Evolutionary conservation across 805 yeast genomes (phyloP).

Genomic region (Yarrowia sp.): DNA sequence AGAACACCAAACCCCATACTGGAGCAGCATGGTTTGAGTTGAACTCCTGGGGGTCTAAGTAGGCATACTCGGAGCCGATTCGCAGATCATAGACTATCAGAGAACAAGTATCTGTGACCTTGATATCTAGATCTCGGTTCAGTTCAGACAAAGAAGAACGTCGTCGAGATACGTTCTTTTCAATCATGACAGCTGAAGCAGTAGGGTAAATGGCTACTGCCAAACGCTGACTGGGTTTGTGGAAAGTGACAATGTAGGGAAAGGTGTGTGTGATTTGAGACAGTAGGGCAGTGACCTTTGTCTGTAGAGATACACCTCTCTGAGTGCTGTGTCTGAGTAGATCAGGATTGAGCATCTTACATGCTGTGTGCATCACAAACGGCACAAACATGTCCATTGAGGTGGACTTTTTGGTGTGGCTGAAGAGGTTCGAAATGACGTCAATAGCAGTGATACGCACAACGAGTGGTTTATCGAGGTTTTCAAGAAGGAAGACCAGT

Average conservation of each 20-base stretch:
- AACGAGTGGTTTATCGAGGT: background rate
- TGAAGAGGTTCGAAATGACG: background rate
- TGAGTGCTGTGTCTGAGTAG: background rate
- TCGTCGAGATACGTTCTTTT: constrained; percentile 13
- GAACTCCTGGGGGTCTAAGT: constrained; percentile 23
- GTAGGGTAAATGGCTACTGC: constrained; percentile 16
- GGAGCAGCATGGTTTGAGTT: constrained; percentile 22
- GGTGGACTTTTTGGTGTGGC: background rate
- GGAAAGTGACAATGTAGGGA: constrained; percentile 17
- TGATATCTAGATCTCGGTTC: constrained; percentile 8
- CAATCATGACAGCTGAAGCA: constrained; percentile 4
- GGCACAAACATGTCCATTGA: constrained; percentile 24
- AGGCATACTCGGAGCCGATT: constrained; percentile 7
- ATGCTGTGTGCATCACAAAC: constrained; percentile 7
- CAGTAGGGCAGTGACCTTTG: constrained; percentile 12
- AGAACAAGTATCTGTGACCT: constrained; percentile 14
- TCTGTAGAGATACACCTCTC: background rate
- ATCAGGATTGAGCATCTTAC: constrained; percentile 16
- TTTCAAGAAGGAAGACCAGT: background rate
- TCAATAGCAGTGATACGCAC: constrained; percentile 3
- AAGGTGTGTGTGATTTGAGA: background rate
- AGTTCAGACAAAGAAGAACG: constrained; percentile 15
- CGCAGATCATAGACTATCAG: constrained; percentile 20
- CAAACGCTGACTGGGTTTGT: constrained; percentile 17
- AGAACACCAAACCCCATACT: constrained; percentile 3